Conservation (phyloP, 352 stramenopile species). For the Phytophthora syringae region DNA sequence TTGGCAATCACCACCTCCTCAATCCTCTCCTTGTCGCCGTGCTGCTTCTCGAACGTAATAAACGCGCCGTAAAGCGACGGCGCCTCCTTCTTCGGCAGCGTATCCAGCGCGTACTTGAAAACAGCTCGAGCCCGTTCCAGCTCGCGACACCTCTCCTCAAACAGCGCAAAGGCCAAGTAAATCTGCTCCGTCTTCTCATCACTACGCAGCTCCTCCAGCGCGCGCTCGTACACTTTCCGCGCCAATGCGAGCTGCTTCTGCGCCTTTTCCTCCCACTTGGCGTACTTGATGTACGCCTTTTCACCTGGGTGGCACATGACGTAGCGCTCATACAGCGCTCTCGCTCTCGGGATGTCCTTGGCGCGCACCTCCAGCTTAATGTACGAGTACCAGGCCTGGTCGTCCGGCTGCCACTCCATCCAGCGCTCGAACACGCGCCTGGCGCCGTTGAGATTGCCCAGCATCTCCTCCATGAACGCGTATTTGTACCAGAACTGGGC, state of each 20-base stretch:
- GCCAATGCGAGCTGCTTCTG: slow-evolving; percentile 93
- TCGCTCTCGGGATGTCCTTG: slow-evolving; percentile 83
- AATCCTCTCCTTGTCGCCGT: slow-evolving; percentile 96
- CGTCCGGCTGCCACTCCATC: slow-evolving; percentile 98
- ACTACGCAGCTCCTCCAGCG: slow-evolving; percentile 90
- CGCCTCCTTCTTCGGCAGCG: slow-evolving; percentile 85
- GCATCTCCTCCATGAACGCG: slow-evolving; percentile 99
- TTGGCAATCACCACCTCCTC: slow-evolving; percentile 97
- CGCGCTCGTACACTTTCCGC: slow-evolving; percentile 95
- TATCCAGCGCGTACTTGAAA: slow-evolving; percentile 86
- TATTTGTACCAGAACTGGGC: slow-evolving; percentile 99
- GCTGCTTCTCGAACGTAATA: slow-evolving; percentile 98
- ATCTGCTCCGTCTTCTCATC: slow-evolving; percentile 87
- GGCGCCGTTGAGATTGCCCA: slow-evolving; percentile 94
- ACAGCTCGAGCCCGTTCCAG: slow-evolving; percentile 91
- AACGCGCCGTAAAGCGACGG: slow-evolving; percentile 97
- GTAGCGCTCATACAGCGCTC: slow-evolving; percentile 95
- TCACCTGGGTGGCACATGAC: slow-evolving; percentile 90
- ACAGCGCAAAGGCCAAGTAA: slow-evolving; percentile 95
- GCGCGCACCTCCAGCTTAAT: slow-evolving; percentile 98
- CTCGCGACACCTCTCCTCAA: slow-evolving; percentile 98
- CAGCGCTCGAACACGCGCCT: slow-evolving; percentile 97
- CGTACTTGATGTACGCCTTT: slow-evolving; percentile 97
- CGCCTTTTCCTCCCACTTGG: slow-evolving; percentile 98
- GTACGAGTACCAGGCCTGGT: slow-evolving; percentile 98